Conservation (phyloP, 805 yeast genomes). For the Ogataea chonburiensis region DNA sequence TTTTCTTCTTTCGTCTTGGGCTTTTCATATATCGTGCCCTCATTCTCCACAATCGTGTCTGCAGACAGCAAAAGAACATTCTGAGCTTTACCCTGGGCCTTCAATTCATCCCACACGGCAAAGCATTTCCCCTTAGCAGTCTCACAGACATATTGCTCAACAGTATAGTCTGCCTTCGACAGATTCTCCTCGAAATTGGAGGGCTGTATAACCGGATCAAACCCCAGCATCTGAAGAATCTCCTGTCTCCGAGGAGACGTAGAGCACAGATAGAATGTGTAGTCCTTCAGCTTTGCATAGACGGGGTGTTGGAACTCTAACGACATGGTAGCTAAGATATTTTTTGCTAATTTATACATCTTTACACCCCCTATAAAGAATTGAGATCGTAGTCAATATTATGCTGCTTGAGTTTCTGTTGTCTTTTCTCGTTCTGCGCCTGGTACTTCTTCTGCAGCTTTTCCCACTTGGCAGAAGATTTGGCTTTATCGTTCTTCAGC, state of each 20-base stretch:
- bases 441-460: constrained; percentile 48
- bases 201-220: constrained; percentile 47
- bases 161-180: constrained; percentile 47
- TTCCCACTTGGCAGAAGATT: constrained; percentile 56
- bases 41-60: constrained; percentile 71
- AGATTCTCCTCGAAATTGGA: constrained; percentile 80
- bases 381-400: constrained; percentile 54
- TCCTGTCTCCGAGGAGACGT: constrained; percentile 79
- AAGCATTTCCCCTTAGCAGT: constrained; percentile 71
- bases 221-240: constrained; percentile 61
- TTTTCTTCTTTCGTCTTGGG: constrained; percentile 60
- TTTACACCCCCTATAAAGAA: constrained; percentile 20
- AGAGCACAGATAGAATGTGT: constrained; percentile 66
- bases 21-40: constrained; percentile 70
- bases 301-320: constrained; percentile 33
- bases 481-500: constrained; percentile 54
- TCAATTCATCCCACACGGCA: constrained; percentile 52
- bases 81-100: constrained; percentile 1
- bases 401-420: constrained; percentile 47
- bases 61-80: constrained; percentile 53
- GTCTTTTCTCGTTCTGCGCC: constrained; percentile 42
- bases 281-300: constrained; percentile 24
- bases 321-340: constrained; percentile 6
- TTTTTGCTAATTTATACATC: constrained; percentile 3
- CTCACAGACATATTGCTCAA: constrained; percentile 60